Evolutionary conservation across 2,329 filamentous ascomycete genomes (phyloP).

Genomic region (Beauveria australis): DNA sequence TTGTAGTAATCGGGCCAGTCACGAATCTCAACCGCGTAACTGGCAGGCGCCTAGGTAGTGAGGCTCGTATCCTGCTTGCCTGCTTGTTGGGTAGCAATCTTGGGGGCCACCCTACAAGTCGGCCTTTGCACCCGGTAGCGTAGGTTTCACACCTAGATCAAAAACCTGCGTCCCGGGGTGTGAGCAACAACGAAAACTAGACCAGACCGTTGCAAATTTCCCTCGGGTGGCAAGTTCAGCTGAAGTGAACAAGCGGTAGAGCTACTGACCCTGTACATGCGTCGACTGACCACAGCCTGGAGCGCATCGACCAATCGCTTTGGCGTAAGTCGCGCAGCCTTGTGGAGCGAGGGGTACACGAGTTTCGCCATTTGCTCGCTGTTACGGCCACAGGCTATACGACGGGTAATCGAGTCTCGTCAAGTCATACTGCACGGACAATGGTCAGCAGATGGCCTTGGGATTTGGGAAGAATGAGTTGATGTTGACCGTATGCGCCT

Average conservation of each 20-base stretch:
- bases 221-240: constrained; percentile 6
- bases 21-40: not conserved
- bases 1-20: not conserved
- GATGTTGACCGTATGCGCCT: not conserved
- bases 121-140: not conserved
- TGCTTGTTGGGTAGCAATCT: constrained; percentile 4
- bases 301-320: not conserved
- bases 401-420: not conserved
- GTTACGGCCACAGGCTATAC: not conserved
- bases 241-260: constrained; percentile 10
- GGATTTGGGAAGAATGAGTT: not conserved
- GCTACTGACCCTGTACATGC: not conserved
- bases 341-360: constrained; percentile 4
- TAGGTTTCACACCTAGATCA: not conserved
- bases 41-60: not conserved
- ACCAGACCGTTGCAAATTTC: constrained; percentile 6
- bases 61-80: not conserved
- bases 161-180: not conserved
- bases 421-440: not conserved
- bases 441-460: not conserved
- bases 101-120: not conserved
- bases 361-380: constrained; percentile 2
- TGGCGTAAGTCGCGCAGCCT: constrained; percentile 3
- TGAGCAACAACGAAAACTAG: not conserved
- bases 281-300: not conserved